Base-by-base conservation (phyloP, 2,329 filamentous ascomycete genomes). In the Cercospora sojina region DNA sequence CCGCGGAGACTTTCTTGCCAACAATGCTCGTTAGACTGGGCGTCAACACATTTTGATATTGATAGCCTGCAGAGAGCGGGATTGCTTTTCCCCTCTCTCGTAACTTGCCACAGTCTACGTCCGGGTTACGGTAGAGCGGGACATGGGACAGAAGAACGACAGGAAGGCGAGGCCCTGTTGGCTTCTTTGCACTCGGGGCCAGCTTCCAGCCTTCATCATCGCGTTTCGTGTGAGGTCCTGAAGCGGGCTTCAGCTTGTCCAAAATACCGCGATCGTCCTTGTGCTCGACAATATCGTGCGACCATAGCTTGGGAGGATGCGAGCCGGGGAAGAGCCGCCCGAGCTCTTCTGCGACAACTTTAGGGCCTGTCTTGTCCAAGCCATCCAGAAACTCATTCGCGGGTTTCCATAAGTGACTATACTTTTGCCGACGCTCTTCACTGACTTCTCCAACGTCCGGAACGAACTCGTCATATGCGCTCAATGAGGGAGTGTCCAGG, bases 11-110 rank as follows among this genome's bases (percentile, higher is more conserved):
- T 69, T 89, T 91, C 67, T 89, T 85, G 49, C 97, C 82, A 41
- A 99, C 82, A 60, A 89, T 88, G 55, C 88, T 84, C 0, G 93
- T 95, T 71, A 97, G 88, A 2, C 87, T 84, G 59, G 90, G 87
- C 59, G 86, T 90, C 27, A 99, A 86, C 2, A 97, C 94, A 73
- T 97, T 99, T 77, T 98, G 94, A 76, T 99, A 99, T 77, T 99
- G 95, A 75, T 97, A 97, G 13, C 95, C 95, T 16, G 83, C 84
- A 9, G 86, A 82, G 16, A 99, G 88, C 2, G 85, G 85, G 66
- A 99, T 91, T 25, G 93, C 88, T 71, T 95, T 96, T 82, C 88
- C 94, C 70, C 87, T 90, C 80, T 99, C 95, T 67, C 95, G 88
- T 57, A 90, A 81, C 1, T 92, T 92, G 0, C 95, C 95, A 77